Conservation (phyloP, 352 stramenopile genomes). For the Pythium dissimile region DNA sequence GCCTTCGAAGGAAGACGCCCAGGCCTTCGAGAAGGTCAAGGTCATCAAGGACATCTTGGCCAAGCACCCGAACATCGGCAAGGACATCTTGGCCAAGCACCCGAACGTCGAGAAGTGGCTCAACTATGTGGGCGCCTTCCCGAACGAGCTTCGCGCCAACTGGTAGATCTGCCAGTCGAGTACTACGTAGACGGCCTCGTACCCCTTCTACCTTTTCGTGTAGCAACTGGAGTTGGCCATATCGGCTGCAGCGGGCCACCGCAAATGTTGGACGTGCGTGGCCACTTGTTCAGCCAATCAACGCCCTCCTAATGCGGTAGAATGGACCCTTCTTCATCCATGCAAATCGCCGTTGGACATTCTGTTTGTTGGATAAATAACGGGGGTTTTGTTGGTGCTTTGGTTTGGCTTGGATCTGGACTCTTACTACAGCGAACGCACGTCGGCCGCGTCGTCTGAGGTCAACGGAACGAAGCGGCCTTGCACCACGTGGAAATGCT, state of each 20-base stretch:
- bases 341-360: no score
- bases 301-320: no score
- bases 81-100: conserved; percentile 72
- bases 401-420: no score
- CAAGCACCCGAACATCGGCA: conserved; percentile 75
- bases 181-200: no score
- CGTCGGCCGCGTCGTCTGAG: neutral
- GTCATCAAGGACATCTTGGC: conserved; percentile 66
- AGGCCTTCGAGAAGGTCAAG: conserved; percentile 71
- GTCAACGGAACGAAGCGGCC: conserved; percentile 38
- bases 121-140: conserved; percentile 70
- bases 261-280: no score
- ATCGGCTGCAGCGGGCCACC: no score
- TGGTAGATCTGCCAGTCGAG: conserved; percentile 57
- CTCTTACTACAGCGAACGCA: neutral
- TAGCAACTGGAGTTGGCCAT: no score
- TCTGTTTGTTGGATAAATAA: conserved; percentile 22
- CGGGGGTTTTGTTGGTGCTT: neutral
- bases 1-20: conserved; percentile 68
- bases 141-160: conserved; percentile 69
- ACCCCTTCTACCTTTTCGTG: no score
- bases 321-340: no score
- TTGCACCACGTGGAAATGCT: conserved; percentile 43
- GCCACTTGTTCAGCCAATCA: no score
- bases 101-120: conserved; percentile 75